Percentiles rank a stretch among this genome's conserved stretches.
Conservation (phyloP, 2,329 filamentous ascomycete species). For the Dothiorella sarmentorum region DNA sequence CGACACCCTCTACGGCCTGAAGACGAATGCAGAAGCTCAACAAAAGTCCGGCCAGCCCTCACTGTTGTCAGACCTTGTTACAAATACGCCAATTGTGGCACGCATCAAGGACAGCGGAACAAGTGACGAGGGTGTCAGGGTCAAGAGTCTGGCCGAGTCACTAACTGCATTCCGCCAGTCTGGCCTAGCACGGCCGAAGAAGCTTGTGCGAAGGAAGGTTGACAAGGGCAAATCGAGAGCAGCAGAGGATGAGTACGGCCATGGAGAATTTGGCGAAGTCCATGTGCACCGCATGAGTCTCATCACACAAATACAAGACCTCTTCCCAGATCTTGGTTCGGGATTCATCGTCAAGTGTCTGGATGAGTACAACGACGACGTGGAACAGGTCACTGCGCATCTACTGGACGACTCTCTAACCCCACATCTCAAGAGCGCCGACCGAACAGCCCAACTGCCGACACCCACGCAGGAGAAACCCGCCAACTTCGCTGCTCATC, state of each 20-base stretch:
- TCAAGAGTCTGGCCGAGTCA: constrained; percentile 58
- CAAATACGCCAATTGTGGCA: constrained; percentile 70
- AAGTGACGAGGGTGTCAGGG: constrained; percentile 50
- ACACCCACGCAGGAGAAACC: constrained; percentile 15
- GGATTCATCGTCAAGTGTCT: constrained; percentile 77
- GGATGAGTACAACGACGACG: constrained; percentile 72
- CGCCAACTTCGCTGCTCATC: constrained; percentile 27
- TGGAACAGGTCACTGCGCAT: constrained; percentile 76
- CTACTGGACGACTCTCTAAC: constrained; percentile 76
- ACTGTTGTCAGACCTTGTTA: constrained; percentile 77
- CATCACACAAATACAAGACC: constrained; percentile 85
- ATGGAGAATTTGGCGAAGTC: constrained; percentile 47
- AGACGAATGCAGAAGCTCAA: constrained; percentile 65
- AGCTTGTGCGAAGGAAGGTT: constrained; percentile 54
- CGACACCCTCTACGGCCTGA: constrained; percentile 80
- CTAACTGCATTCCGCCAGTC: constrained; percentile 56
- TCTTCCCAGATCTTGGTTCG: constrained; percentile 84
- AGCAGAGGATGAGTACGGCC: constrained; percentile 32
- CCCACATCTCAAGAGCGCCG: constrained; percentile 58
- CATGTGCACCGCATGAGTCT: constrained; percentile 81
- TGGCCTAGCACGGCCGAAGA: constrained; percentile 52
- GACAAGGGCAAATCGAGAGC: constrained; percentile 63
- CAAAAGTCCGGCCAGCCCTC: constrained; percentile 48
- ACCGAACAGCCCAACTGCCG: constrained; percentile 63
- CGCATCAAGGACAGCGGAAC: constrained; percentile 55